Evolutionary conservation across 2,329 filamentous ascomycete genomes (phyloP), one percentile per base, ranked within the genome.

Genomic region (Didymella glomerata): DNA sequence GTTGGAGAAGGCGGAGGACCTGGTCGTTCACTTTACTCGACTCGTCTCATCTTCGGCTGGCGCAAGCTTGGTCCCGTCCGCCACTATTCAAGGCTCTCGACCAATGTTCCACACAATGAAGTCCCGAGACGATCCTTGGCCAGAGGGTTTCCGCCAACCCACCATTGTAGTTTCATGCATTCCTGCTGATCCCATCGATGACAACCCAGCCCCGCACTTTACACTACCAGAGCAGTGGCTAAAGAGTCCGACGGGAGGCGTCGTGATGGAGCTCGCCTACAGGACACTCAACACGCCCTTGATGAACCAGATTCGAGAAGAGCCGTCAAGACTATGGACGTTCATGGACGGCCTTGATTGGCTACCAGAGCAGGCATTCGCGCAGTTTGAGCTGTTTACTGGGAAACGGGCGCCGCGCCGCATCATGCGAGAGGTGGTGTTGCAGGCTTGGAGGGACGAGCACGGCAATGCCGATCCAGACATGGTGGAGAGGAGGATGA

Each of bases 361-460:
- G 46, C 76, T 94, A 14, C 89, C 89, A 0, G 91, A 93, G 72
- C 90, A 93, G 71, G 91, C 89, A 0, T 91, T 91, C 76, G 90
- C 90, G 1, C 90, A 93, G 68, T 94, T 93, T 69, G 91, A 94
- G 76, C 77, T 93, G 2, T 92, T 93, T 72, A 93, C 90, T 0
- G 90, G 90, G 0, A 82, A 89, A 46, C 85, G 88, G 73, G 89
- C 90, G 16, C 90, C 90, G 2, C 84, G 90, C 25, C 80, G 86
- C 44, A 75, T 90, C 36, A 93, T 94, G 90, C 84, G 89, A 61
- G 81, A 85, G 41, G 87, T 88, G 67, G 87, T 90, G 13, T 66
- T 81, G 62, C 66, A 73, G 27, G 69, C 71, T 14, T 75, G 72
- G 72, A 73, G 66, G 32, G 73, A 75, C 40, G 72, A 74, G 47